Evolutionary conservation across 2,329 filamentous ascomycete genomes (phyloP).

Genomic region (Neopestalotiopsis sp.): DNA sequence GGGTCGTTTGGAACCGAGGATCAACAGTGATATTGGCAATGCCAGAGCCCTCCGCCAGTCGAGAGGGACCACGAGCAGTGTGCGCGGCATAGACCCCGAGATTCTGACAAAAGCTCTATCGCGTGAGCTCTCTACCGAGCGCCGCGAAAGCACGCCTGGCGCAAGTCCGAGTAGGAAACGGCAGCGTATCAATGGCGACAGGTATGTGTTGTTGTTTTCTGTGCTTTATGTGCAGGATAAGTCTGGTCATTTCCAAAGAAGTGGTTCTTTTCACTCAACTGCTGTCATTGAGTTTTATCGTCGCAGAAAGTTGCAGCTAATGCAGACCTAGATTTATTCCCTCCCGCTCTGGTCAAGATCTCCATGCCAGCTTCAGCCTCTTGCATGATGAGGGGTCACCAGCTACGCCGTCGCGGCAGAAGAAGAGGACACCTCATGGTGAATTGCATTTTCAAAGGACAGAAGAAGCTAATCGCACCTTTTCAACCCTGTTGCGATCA

Average conservation of each 20-base stretch:
- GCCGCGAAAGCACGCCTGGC: conserved; percentile 56
- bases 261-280: neutral
- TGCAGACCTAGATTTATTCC: conserved; percentile 79
- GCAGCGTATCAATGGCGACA: conserved; percentile 64
- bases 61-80: conserved; percentile 37
- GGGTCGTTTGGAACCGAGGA: conserved; percentile 46
- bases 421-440: conserved; percentile 83
- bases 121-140: conserved; percentile 55
- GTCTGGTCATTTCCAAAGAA: neutral
- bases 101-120: conserved; percentile 56
- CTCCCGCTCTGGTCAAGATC: conserved; percentile 88
- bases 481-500: conserved; percentile 82
- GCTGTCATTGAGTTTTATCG: conserved; percentile 22
- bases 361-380: conserved; percentile 90
- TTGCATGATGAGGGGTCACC: conserved; percentile 93
- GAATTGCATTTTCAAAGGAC: conserved; percentile 95
- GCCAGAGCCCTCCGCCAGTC: conserved; percentile 40
- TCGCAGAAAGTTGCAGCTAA: conserved; percentile 31
- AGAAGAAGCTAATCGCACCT: conserved; percentile 94
- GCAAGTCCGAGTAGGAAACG: conserved; percentile 63
- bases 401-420: conserved; percentile 83
- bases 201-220: conserved; percentile 44
- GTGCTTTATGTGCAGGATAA: neutral
- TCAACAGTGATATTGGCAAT: conserved; percentile 41
- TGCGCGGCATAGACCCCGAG: conserved; percentile 51